These are phyloP conservation scores for Periconia digitata DNA, from an alignment of 2,329 filamentous ascomycete genomes.

Conservation along the genomic window DNA sequence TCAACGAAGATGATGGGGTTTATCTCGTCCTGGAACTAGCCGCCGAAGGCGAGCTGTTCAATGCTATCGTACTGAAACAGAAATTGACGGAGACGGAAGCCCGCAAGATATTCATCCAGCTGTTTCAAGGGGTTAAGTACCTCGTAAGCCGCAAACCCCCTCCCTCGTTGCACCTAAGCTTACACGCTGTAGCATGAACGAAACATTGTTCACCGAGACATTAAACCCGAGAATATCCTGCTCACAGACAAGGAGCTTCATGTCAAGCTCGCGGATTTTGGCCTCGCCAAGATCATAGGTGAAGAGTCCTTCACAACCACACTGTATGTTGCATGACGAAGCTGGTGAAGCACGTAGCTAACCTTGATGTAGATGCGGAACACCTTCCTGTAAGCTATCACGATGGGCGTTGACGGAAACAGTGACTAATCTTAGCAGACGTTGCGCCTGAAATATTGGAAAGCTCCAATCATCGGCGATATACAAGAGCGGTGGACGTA, in stretches of 20 bases:
- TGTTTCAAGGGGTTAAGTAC: conserved; percentile 95
- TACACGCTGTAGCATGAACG: conserved; percentile 76
- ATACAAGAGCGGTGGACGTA: conserved; percentile 92
- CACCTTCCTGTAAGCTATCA: conserved; percentile 71
- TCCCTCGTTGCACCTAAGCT: conserved; percentile 16
- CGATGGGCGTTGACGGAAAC: not conserved
- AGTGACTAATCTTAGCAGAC: conserved; percentile 51
- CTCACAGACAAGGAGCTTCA: conserved; percentile 80
- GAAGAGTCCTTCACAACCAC: conserved; percentile 98
- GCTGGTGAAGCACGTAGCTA: conserved; percentile 12
- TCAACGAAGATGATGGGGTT: conserved; percentile 86
- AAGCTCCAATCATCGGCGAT: conserved; percentile 77
- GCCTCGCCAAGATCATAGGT: conserved; percentile 95
- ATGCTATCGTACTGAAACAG: conserved; percentile 86
- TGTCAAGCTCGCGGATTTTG: conserved; percentile 94
- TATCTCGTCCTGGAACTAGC: conserved; percentile 91
- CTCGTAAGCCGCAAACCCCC: conserved; percentile 61
- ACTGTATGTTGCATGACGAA: conserved; percentile 51
- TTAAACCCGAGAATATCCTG: conserved; percentile 96
- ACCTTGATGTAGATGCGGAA: conserved; percentile 65
- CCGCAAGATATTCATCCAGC: conserved; percentile 82
- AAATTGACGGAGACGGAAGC: conserved; percentile 84
- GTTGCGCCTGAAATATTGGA: conserved; percentile 94
- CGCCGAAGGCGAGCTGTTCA: conserved; percentile 92
- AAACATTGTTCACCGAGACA: conserved; percentile 95